Evolutionary conservation across 495 filamentous ascomycete genomes (phyloP).

Genomic region (Trichocladium uniseriatum): DNA sequence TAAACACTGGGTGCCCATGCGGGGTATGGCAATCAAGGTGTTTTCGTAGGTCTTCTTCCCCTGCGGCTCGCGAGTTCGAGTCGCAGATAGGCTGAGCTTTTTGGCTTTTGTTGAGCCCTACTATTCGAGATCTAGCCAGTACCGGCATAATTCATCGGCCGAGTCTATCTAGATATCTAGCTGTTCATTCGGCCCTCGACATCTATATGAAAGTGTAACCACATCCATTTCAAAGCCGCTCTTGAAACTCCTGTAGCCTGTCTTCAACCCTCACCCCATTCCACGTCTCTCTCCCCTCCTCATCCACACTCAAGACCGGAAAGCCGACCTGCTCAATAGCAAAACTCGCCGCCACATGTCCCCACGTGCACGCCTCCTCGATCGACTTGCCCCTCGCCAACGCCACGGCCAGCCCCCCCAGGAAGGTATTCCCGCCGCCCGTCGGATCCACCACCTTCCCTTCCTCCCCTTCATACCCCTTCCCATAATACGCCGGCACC

Average conservation of each 20-base stretch:
- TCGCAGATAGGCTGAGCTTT: too few relatives aligned
- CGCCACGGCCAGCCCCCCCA: constrained; percentile 73
- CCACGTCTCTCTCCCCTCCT: constrained; percentile 61
- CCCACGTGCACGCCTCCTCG: constrained; percentile 64
- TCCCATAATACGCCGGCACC: constrained; percentile 49
- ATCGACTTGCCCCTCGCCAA: constrained; percentile 54
- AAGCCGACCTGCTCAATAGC: constrained; percentile 90
- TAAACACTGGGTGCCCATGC: too few relatives aligned
- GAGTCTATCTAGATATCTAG: too few relatives aligned
- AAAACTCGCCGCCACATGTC: constrained; percentile 81
- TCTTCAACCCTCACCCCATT: constrained; percentile 53
- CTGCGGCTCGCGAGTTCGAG: too few relatives aligned
- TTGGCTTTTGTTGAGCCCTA: too few relatives aligned
- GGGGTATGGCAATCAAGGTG: too few relatives aligned
- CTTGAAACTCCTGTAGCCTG: constrained; percentile 44
- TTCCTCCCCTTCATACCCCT: constrained; percentile 25
- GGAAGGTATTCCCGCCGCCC: constrained; percentile 89
- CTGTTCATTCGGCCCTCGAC: too few relatives aligned
- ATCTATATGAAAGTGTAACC: too few relatives aligned
- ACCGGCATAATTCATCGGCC: too few relatives aligned
- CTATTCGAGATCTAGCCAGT: too few relatives aligned
- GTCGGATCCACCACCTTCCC: constrained; percentile 77
- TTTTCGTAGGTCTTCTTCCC: too few relatives aligned
- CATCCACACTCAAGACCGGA: constrained; percentile 48
- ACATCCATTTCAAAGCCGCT: constrained; percentile 15